These are phyloP conservation scores for Pyrenochaeta sp. DNA, from an alignment of 2,329 filamentous ascomycete genomes.

Conservation along the genomic window DNA sequence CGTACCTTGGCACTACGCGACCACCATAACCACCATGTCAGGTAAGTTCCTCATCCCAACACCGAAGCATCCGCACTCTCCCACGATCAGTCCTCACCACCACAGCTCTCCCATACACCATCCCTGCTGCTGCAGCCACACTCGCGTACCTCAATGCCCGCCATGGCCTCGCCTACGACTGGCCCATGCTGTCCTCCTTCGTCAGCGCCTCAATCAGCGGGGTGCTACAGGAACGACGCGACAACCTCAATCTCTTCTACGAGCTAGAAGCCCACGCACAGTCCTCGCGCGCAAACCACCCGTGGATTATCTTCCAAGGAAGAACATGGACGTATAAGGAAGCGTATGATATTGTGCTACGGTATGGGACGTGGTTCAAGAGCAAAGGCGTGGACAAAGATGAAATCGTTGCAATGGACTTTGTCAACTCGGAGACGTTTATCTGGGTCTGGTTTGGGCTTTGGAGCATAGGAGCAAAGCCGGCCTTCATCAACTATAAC, in stretches of 20 bases:
- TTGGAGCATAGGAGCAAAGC: slow-evolving; percentile 50
- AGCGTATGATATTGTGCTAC: slow-evolving; percentile 44
- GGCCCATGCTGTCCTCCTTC: slow-evolving; percentile 64
- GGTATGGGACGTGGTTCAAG: slow-evolving; percentile 50
- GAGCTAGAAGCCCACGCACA: slow-evolving; percentile 44
- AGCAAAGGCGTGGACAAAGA: slow-evolving; percentile 44
- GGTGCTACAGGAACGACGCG: slow-evolving; percentile 61
- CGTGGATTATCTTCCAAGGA: slow-evolving; percentile 47
- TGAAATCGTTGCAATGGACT: slow-evolving; percentile 51
- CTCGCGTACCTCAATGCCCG: slow-evolving; percentile 74
- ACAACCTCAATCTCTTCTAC: slow-evolving; percentile 67
- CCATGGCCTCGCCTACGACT: slow-evolving; percentile 70
- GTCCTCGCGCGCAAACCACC: slow-evolving; percentile 32
- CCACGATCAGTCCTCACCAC: slow-evolving; percentile 1
- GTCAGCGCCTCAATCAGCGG: slow-evolving; percentile 57
- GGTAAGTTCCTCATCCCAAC: slow-evolving; percentile 9
- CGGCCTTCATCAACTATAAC: slow-evolving; percentile 52
- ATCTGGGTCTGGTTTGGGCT: slow-evolving; percentile 51
- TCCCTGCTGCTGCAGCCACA: slow-evolving; percentile 50
- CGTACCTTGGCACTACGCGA: too few species aligned
- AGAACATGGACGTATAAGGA: slow-evolving; percentile 45
- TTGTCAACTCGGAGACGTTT: slow-evolving; percentile 48
- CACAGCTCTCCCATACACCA: slow-evolving; percentile 36
- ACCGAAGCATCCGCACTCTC: background rate
- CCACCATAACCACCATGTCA: slow-evolving; percentile 18